A percentile compares a stretch with the other conserved stretches of the same genome.
These are phyloP conservation scores for Coniferiporia weirii DNA, from an alignment of 1,284 basidiomycete genomes.

Conservation along the genomic window DNA sequence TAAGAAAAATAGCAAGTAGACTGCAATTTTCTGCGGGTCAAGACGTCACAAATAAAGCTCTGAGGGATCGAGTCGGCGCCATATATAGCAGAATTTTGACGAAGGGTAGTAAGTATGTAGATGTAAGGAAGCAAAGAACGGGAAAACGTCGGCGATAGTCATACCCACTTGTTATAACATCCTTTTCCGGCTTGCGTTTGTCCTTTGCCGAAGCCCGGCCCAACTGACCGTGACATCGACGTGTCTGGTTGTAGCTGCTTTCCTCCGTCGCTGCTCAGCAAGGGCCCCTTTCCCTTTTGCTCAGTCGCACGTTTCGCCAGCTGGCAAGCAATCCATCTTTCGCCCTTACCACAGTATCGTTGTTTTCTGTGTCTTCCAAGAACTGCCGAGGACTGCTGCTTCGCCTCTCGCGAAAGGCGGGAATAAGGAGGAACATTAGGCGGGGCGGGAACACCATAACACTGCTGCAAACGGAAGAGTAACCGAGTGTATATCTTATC, in stretches of 20 bases:
- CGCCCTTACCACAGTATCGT: neutral
- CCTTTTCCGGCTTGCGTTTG: neutral
- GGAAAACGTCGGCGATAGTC: neutral
- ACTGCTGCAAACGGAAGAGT: neutral
- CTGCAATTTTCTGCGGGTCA: too few species aligned
- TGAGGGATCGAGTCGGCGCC: too few species aligned
- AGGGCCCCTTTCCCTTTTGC: neutral
- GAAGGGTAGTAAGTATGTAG: too few species aligned
- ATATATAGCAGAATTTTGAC: too few species aligned
- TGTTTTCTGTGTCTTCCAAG: neutral
- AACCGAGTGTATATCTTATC: constrained; percentile 13
- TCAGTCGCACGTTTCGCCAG: constrained; percentile 1
- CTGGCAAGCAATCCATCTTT: constrained; percentile 7
- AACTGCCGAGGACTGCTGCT: neutral
- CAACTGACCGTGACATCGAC: neutral
- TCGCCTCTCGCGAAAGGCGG: too few species aligned
- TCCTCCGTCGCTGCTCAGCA: neutral
- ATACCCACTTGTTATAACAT: neutral
- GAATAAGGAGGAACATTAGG: too few species aligned
- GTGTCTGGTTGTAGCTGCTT: neutral
- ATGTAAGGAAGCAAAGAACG: too few species aligned
- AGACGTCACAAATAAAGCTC: too few species aligned
- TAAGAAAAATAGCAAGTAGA: too few species aligned
- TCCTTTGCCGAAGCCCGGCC: neutral
- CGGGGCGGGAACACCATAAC: too few species aligned